Evolutionary conservation across 2,329 filamentous ascomycete genomes (phyloP).

Genomic region (Apiospora sp.): DNA sequence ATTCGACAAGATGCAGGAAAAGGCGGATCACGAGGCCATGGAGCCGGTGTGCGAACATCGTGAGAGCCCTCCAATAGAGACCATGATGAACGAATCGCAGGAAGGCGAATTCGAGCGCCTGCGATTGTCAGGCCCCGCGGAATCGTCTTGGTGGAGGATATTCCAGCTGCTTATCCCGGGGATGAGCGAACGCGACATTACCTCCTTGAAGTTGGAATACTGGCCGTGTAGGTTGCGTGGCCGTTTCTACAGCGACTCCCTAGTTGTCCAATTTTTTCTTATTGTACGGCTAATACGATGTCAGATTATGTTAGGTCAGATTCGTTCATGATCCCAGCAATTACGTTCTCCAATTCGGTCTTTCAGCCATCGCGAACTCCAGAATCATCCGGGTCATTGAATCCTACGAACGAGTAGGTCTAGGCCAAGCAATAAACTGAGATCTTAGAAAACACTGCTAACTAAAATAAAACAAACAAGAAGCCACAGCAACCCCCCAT

Average conservation of each 20-base stretch:
- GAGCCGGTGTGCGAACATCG: background rate
- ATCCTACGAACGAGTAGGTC: background rate
- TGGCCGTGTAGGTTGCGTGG: background rate
- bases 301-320: constrained; percentile 17
- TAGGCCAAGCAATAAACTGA: too few relatives aligned
- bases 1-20: constrained; percentile 21
- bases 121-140: background rate
- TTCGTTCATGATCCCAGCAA: background rate
- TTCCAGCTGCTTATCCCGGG: constrained; percentile 28
- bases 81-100: constrained; percentile 25
- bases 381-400: background rate
- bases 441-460: too few relatives aligned
- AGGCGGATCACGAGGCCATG: constrained; percentile 4
- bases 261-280: too few relatives aligned
- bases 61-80: background rate
- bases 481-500: background rate
- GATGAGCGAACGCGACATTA: background rate
- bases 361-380: background rate
- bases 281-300: too few relatives aligned
- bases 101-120: constrained; percentile 23
- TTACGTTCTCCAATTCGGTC: background rate
- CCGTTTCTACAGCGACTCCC: background rate
- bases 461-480: too few relatives aligned
- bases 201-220: background rate
- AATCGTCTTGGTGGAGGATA: constrained; percentile 27